Percentiles rank a stretch among this genome's conserved stretches.
Conservation (phyloP, 306 rosid genomes). For the Dicorynia guianensis region DNA sequence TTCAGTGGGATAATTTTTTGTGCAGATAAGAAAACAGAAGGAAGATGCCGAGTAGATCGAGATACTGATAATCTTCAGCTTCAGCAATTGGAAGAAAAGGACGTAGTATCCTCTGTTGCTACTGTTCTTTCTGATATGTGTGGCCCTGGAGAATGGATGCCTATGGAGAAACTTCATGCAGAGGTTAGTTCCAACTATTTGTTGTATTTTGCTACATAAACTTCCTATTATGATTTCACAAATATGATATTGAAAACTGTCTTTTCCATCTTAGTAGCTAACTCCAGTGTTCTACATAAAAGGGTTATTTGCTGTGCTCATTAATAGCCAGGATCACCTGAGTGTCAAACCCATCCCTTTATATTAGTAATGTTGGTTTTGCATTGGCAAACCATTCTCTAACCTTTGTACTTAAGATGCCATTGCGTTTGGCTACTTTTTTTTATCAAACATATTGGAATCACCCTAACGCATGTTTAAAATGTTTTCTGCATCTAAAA, state of each 20-base stretch:
- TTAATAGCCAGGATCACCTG: neutral
- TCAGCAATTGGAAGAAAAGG: conserved; percentile 92
- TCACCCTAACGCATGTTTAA: neutral
- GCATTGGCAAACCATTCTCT: conserved; percentile 7
- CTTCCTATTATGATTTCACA: neutral
- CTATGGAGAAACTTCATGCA: conserved; percentile 94
- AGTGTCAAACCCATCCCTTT: neutral
- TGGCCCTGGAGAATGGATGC: conserved; percentile 99
- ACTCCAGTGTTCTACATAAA: conserved; percentile 12
- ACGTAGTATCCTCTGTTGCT: conserved; percentile 99
- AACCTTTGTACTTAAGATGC: neutral
- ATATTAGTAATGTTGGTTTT: neutral
- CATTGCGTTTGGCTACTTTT: neutral
- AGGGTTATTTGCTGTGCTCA: neutral
- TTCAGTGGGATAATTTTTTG: conserved; percentile 25
- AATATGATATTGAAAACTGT: neutral
- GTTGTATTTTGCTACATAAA: conserved; percentile 7
- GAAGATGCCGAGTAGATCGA: conserved; percentile 88
- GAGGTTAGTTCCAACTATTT: conserved; percentile 68
- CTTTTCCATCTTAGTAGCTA: conserved; percentile 25
- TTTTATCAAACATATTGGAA: neutral
- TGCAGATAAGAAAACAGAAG: conserved; percentile 88
- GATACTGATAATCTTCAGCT: conserved; percentile 91
- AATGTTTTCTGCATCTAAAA: conserved; percentile 30
- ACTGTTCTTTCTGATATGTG: conserved; percentile 94